These are phyloP conservation scores for Clavispora santaluciae DNA, from an alignment of 805 yeast species.

Conservation along the genomic window DNA sequence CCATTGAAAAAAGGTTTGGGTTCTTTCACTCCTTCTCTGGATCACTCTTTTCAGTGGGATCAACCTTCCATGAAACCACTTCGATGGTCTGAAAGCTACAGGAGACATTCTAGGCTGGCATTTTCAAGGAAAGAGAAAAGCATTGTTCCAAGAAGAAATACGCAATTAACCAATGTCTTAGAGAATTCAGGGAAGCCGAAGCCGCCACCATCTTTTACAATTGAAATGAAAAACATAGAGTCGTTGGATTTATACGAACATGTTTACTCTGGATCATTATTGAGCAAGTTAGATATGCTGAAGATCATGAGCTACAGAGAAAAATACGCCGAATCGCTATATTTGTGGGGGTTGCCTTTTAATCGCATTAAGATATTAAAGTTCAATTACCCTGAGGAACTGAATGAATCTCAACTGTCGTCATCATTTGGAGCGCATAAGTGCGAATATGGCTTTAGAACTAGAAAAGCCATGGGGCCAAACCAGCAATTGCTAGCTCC, in stretches of 20 bases:
- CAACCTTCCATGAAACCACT: neutral
- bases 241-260: conserved; percentile 43
- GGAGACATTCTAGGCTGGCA: neutral
- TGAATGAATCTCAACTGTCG: neutral
- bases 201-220: conserved; percentile 29
- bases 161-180: neutral
- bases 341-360: conserved; percentile 80
- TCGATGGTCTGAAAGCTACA: neutral
- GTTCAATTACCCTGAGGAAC: conserved; percentile 44
- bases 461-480: conserved; percentile 15
- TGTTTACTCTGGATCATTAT: conserved; percentile 34
- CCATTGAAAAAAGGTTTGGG: neutral
- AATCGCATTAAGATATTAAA: conserved; percentile 74
- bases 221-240: conserved; percentile 44
- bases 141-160: neutral
- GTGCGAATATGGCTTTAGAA: conserved; percentile 29
- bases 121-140: neutral
- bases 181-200: neutral
- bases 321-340: conserved; percentile 73
- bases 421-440: conserved; percentile 12
- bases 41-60: neutral
- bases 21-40: neutral
- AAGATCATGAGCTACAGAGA: conserved; percentile 45
- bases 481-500: conserved; percentile 21
- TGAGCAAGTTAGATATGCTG: conserved; percentile 33